Percentiles rank a stretch among this genome's conserved stretches.
Evolutionary conservation across 768 basidiomycete species (phyloP).

Genomic region (Calocybe indica): DNA sequence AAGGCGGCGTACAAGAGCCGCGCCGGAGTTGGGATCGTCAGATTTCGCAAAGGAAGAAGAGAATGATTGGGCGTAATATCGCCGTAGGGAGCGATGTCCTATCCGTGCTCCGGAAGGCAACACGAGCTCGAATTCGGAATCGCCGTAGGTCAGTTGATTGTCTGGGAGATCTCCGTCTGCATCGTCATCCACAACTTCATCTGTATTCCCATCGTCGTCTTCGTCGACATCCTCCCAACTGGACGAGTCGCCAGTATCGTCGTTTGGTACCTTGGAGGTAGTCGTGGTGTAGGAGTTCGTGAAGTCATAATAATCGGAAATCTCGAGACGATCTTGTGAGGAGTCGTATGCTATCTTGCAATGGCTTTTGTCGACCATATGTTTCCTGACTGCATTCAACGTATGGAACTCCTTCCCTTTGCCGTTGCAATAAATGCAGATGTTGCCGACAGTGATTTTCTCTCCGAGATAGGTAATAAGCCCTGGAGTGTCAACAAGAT

Average conservation of each 20-base stretch:
- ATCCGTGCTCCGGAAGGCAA: slow-evolving; percentile 90
- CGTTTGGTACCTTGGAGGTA: slow-evolving; percentile 17
- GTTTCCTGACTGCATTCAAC: slow-evolving; percentile 84
- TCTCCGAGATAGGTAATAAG: slow-evolving; percentile 84
- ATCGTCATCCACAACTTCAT: slow-evolving; percentile 32
- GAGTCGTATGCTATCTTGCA: slow-evolving; percentile 93
- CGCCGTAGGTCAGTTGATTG: slow-evolving; percentile 66
- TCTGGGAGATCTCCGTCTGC: slow-evolving; percentile 41
- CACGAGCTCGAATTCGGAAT: slow-evolving; percentile 81
- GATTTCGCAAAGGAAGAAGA: slow-evolving; percentile 31
- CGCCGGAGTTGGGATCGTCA: slow-evolving; percentile 67
- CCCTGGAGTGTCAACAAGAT: slow-evolving; percentile 78
- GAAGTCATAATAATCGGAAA: slow-evolving; percentile 95
- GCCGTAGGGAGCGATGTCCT: slow-evolving; percentile 82
- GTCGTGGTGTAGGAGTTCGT: slow-evolving; percentile 63
- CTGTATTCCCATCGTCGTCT: slow-evolving; percentile 37
- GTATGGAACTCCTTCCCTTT: slow-evolving; percentile 77
- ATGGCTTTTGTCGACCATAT: slow-evolving; percentile 95
- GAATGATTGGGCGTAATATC: slow-evolving; percentile 85
- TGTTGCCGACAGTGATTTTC: slow-evolving; percentile 89
- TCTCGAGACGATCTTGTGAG: slow-evolving; percentile 73
- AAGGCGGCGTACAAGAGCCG: slow-evolving; percentile 69
- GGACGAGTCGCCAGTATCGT: slow-evolving; percentile 12
- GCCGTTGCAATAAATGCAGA: slow-evolving; percentile 89
- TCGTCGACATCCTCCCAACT: slow-evolving; percentile 34